Evolutionary conservation across 1,139 yeast species (phyloP), one percentile per base, ranked within the genome.

Genomic region (Pichia sp.): DNA sequence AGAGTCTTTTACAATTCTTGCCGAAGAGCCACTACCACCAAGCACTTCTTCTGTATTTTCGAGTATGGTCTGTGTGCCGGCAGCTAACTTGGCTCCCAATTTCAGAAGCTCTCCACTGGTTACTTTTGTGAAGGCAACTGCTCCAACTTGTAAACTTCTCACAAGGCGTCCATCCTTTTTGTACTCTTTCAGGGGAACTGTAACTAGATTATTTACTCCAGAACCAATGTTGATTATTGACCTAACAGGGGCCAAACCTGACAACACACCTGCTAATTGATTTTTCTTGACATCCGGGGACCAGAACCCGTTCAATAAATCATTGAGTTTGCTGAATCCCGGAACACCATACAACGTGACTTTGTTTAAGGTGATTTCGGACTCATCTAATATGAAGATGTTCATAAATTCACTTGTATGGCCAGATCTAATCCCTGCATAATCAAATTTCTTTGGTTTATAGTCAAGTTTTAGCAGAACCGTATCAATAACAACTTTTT

Each of bases 381-480:
- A 87, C 32, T 90, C 97, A 65, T 93, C 97, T 30, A 95, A 75
- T 10, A 86, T 85, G 68, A 95, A 90, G 59, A 95, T 80, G 67
- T 93, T 93, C 79, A 90, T 84, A 56, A 93, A 80, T 68, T 92
- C 97, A 3, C 87, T 84, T 1, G 93, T 80, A 60, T 85, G 90
- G 0, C 97, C 97, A 0, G 96, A 86, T 54, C 88, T 76, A 26
- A 93, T 76, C 0, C 96, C 97, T 2, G 82, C 80, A 66, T 87
- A 88, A 67, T 92, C 96, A 29, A 90, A 78, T 61, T 84, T 87
- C 65, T 90, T 92, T 0, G 99, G 99, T 67, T 90, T 92, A 69
- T 93, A 95, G 69, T 93, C 99, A 45, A 93, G 73, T 59, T 85
- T 84, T 40, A 95, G 70, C 50, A 78, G 79, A 1, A 93, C 72